Evolutionary conservation across 108 stramenopile species (phyloP), one percentile per base, ranked within the genome.

Genomic region (Cyclotella kingstonii): DNA sequence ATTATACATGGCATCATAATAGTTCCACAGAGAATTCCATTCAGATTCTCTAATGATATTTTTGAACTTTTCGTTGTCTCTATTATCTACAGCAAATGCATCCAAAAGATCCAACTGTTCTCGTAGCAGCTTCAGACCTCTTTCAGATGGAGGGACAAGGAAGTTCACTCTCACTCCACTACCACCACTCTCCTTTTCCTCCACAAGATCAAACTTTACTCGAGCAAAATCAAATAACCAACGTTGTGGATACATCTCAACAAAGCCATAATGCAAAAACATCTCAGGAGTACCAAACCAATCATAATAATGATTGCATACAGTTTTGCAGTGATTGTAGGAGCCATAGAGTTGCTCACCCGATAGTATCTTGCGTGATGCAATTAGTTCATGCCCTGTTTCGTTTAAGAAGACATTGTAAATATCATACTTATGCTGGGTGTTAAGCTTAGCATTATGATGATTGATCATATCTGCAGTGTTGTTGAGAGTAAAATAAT

Each of bases 191-290:
- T n/a, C n/a, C n/a, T n/a, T n/a, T n/a, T n/a, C n/a, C n/a, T n/a
- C n/a, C n/a, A n/a, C n/a, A n/a, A n/a, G n/a, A 56, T 77, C 76
- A 31, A 77, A 70, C 51, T 68, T 68, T 7, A 77, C 35, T 23
- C 70, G 45, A 49, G 56, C 39, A 54, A 71, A 65, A 54, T 57
- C 56, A 48, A 81, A 85, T 46, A 86, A 45, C 84, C 84, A 91
- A 19, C 78, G 53, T 69, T 87, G 86, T 11, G 91, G 91, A 52
- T 69, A 82, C 8, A 19, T n/a, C 63, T 93, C 91, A 1, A 93
- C 86, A 60, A 93, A 93, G 17, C 91, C 91, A 77, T 65, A 89
- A 58, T 84, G 76, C 7, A 68, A 47, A 19, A 93, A 72, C 11
- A 93, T 80, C 19, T 85, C 79, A 8, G 82, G 66, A 11, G 83